Base-by-base conservation (phyloP, 192 early-diverging fungal genomes). In the Diversispora eburnea region DNA sequence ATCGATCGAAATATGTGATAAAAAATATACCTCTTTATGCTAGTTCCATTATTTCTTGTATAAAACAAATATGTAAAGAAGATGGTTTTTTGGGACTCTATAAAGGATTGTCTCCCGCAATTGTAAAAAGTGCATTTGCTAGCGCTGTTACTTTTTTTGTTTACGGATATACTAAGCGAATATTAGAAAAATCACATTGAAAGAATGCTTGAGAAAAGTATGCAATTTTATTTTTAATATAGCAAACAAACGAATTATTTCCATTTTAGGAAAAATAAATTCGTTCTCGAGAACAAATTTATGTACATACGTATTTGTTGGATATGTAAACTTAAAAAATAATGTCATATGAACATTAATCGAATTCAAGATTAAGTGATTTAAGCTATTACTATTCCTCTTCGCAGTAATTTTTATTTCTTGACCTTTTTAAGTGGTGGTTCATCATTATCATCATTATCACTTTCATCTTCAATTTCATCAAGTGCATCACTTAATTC, bases 71-170 rank as follows among this genome's bases (percentile, higher is more conserved):
- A 72, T 83, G 88, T 3, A 69, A 74, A 41, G 75, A 89, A 33
- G 95, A 99, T 80, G 95, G 95, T 5, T 72, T 88, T n/a, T 60
- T 84, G 22, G 94, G 91, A 2, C 81, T 99, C 22, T 99, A 95
- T 80, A 94, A 94, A 56, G 95, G 97, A 0, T 73, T 95, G 9
- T 81, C 90, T 4, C 95, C 95, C 2, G 90, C 91, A 1, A 64
- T 97, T 4, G 72, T 99, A 69, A 99, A 99, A 83, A 85, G 91
- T 6, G 95, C 87, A 5, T 94, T 94, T 8, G 86, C 89, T 0
- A 88, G 90, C 46, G 94, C 97, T 4, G 84, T 93, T 6, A 92
- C 95, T 1, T 99, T 99, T 75, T 89, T 92, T 74, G 88, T 97
- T 0, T 93, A 87, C 79, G 88, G 87, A 22, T 79, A 88, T 43